Evolutionary conservation across 805 yeast species (phyloP), one percentile per base, ranked within the genome.

Genomic region (Candida sithepensis): DNA sequence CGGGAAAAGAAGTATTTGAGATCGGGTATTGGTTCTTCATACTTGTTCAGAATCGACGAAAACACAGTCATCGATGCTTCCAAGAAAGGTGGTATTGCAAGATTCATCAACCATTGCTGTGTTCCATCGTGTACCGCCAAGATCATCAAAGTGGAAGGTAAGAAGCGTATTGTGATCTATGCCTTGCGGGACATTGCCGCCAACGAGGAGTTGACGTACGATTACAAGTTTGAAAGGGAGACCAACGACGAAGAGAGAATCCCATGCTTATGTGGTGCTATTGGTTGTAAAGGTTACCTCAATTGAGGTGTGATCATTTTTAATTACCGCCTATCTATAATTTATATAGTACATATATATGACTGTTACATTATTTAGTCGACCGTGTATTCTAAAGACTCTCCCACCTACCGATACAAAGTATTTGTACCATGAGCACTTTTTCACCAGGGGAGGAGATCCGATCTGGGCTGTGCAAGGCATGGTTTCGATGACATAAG

Each of bases 71-170:
- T 94, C 46, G 99, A 94, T 69, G 99, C 99, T 6, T 92, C 98
- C 0, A 92, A 91, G 63, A 87, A 84, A 53, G 99, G 99, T 23
- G 97, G 98, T 3, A 91, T 91, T 59, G 98, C 99, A 0, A 74
- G 99, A 50, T 94, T 94, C 61, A 94, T 94, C 64, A 94, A 94
- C 59, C 99, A 94, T 65, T 90, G 97, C 64, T 94, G 99, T 69
- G 87, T 85, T 45, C 99, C 99, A 1, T 90, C 96, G 56, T 94
- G 99, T 69, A 90, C 96, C 0, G 98, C 99, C 1, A 92, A 91
- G 62, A 90, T 94, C 60, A 91, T 91, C 59, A 89, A 89, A 65
- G 97, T 90, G 36, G 97, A 90, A 49, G 97, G 97, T 3, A 84
- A 79, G 59, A 89, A 88, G 68, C 77, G 98, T 65, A 92, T 94